phyloP scores from a whole-genome alignment of 805 yeast genomes.

The Komagataella phaffii region DNA sequence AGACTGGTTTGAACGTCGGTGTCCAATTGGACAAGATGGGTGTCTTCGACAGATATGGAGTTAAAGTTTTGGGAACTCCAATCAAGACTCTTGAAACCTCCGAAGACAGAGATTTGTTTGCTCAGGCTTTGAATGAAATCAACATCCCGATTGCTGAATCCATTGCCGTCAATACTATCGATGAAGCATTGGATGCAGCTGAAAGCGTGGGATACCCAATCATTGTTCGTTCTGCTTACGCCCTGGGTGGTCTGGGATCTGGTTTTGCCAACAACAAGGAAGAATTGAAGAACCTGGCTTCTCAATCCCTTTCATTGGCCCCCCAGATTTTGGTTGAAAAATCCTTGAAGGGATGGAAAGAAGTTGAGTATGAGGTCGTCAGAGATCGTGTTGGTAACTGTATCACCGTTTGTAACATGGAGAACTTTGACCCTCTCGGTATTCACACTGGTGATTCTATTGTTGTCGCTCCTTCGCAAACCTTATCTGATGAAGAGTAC shows the following conservation, averaged over 20 bases:
- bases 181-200: constrained; percentile 90
- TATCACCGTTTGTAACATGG: constrained; percentile 98
- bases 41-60: constrained; percentile 76
- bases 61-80: constrained; percentile 96
- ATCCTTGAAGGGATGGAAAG: constrained; percentile 98
- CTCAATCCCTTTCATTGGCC: constrained; percentile 79
- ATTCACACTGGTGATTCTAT: constrained; percentile 98
- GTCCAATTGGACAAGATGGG: constrained; percentile 92
- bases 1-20: constrained; percentile 94
- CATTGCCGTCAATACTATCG: constrained; percentile 86
- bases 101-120: constrained; percentile 94
- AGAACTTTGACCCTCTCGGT: constrained; percentile 96
- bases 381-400: constrained; percentile 94
- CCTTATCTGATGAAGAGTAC: constrained; percentile 92
- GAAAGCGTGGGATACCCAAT: constrained; percentile 83
- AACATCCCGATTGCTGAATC: constrained; percentile 95
- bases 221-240: constrained; percentile 94
- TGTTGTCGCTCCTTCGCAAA: constrained; percentile 97
- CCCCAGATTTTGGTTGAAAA: constrained; percentile 95
- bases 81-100: constrained; percentile 91
- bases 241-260: constrained; percentile 95
- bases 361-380: constrained; percentile 96
- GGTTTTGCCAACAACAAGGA: constrained; percentile 82
- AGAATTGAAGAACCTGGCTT: constrained; percentile 77
- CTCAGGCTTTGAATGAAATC: constrained; percentile 90